Conservation (phyloP, 805 yeast genomes). For the Saccharomyces jurei region DNA sequence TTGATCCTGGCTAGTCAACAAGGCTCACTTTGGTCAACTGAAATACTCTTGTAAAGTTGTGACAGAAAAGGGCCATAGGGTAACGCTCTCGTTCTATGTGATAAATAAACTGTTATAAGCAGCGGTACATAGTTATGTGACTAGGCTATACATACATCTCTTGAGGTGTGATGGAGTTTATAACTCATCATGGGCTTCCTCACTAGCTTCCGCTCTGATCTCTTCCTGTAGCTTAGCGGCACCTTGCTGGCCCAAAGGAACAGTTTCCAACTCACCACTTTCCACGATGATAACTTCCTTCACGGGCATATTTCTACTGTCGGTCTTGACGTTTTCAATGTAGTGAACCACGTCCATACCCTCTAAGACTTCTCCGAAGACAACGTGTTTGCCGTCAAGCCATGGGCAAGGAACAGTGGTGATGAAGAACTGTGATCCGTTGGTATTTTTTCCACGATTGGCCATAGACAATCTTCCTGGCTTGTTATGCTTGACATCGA, state of each 20-base stretch:
- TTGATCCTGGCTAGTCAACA: background rate
- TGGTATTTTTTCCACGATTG: slow-evolving; percentile 69
- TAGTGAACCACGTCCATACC: slow-evolving; percentile 76
- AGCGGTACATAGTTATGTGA: background rate
- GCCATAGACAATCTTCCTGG: slow-evolving; percentile 73
- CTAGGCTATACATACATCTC: background rate
- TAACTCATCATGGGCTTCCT: background rate
- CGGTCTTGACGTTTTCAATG: slow-evolving; percentile 68
- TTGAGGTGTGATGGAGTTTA: background rate
- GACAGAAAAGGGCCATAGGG: background rate
- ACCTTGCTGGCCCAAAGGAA: background rate
- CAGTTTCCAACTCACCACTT: slow-evolving; percentile 47
- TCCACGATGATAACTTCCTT: slow-evolving; percentile 55
- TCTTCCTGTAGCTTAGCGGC: background rate
- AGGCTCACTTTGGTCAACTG: background rate
- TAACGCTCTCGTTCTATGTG: background rate
- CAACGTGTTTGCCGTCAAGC: slow-evolving; percentile 93
- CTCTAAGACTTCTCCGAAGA: slow-evolving; percentile 86
- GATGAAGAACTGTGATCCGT: slow-evolving; percentile 92
- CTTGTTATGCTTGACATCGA: slow-evolving; percentile 56
- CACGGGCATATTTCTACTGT: slow-evolving; percentile 63
- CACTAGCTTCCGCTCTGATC: background rate
- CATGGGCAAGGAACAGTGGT: slow-evolving; percentile 77
- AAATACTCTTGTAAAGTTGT: background rate
- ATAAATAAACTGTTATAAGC: background rate